Conservation (phyloP, 306 rosid species). For the Argentina anserina region DNA sequence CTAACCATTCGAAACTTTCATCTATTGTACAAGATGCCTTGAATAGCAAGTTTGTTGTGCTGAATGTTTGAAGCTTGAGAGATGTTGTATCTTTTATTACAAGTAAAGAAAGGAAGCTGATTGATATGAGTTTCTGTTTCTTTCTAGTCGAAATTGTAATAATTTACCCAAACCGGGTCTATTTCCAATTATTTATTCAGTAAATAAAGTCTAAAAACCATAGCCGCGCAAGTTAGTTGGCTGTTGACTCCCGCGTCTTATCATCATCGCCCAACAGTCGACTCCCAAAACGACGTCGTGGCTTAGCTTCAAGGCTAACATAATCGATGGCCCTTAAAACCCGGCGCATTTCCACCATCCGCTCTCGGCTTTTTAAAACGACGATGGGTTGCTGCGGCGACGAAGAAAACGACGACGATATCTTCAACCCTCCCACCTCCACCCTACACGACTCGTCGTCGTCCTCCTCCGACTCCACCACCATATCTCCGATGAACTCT, state of each 20-base stretch:
- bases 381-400: constrained; percentile 62
- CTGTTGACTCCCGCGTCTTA: not conserved
- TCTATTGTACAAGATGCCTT: constrained; percentile 9
- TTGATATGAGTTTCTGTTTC: not conserved
- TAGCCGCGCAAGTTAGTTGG: not conserved
- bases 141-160: not conserved
- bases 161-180: not conserved
- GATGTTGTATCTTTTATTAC: not conserved
- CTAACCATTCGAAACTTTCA: not conserved
- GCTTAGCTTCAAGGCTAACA: not conserved
- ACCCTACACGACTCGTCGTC: not conserved
- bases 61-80: not conserved
- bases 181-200: no score
- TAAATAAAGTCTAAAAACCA: no score
- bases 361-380: not conserved
- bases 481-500: constrained; percentile 66
- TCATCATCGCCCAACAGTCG: not conserved
- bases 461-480: constrained; percentile 1
- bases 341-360: not conserved
- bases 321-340: not conserved
- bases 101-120: constrained; percentile 2
- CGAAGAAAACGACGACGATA: constrained; percentile 49
- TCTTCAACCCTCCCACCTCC: constrained; percentile 25
- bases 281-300: not conserved
- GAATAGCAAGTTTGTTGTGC: not conserved